Base-by-base conservation (phyloP, 2,329 filamentous ascomycete genomes). In the Metarhizium sp. region DNA sequence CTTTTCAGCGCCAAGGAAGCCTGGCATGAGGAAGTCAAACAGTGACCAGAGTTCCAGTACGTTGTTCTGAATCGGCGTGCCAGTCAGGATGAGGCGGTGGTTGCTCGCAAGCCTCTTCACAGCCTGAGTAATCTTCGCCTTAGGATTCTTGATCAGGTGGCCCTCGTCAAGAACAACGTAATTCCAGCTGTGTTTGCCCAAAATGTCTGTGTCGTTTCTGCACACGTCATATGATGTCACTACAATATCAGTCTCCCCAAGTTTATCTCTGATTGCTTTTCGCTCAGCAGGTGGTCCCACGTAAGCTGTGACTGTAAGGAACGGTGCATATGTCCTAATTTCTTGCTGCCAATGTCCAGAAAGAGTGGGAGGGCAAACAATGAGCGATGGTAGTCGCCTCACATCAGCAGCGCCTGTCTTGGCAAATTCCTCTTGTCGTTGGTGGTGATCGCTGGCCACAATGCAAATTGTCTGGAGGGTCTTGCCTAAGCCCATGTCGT, bases 341-440 rank as follows among this genome's bases (percentile, higher is more conserved):
- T 99, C 94, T 68, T 99, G 94, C 70, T 96, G 92, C 94, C 94
- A 99, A 72, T 99, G 94, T 8, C 95, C 94, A 18, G 94, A 96
- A 29, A 99, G 78, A 0, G 94, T 97, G 1, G 94, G 94, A 6
- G 94, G 95, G 65, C 94, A 99, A 51, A 99, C 88, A 59, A 99
- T 96, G 54, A 99, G 79, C 13, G 92, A 96, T 2, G 94, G 92
- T 45, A 99, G 75, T 55, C 82, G 86, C 57, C 90, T 83, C 53
- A 84, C 82, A 66, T 99, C 94, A 0, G 84, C 78, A 32, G 89
- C 84, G 50, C 86, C 81, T 0, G 92, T 95, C 71, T 87, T 90
- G 32, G 85, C 85, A 68, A 87, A 97, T 66, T 97, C 91, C 66
- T 96, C 90, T 0, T 90, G 90, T 58, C 94, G 86, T 66, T 95